Base-by-base conservation (phyloP, 495 filamentous ascomycete genomes). In the Opeltia flavorubescens region DNA sequence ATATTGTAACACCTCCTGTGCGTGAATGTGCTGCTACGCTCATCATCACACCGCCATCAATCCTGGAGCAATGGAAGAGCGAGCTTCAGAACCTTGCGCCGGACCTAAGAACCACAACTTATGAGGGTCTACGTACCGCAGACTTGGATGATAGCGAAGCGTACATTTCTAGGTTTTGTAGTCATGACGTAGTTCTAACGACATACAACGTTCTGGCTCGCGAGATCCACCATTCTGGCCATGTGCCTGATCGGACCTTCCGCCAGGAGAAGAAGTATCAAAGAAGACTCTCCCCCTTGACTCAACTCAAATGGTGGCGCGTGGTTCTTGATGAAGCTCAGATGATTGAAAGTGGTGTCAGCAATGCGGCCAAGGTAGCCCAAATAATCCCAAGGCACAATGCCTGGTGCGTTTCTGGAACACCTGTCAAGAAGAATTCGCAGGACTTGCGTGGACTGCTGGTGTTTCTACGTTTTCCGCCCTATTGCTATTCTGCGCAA, bases 321-420 rank as follows among this genome's bases (percentile, higher is more conserved):
- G 78, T 95, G 2, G 89, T 86, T 50, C 74, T 95, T 2, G 91
- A 98, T 57, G 91, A 95, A 61, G 91, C 88, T 2, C 91, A 98
- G 59, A 94, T 94, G 83, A 75, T 95, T 28, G 89, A 94, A 47
- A 86, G 76, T 50, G 86, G 86, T 42, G 77, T 89, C 6, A 89
- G 77, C 57, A 81, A 83, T 47, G 84, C 89, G 13, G 87, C 91
- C 2, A 75, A 72, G 50, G 74, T 95, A 27, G 88, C 89, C 15
- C 70, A 78, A 23, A 61, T 79, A 18, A 84, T 98, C 50, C 87
- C 89, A 44, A 72, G 89, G 21, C 59, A 83, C 49, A 89, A 91
- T 63, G 78, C 86, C 8, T 95, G 91, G 91, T 86, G 78, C 23
- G 77, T 98, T n/a, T 87, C 86, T 3, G 91, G 89, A 17, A 98